phyloP scores from a whole-genome alignment of 441 rosid genomes.

The Bocquillonia castaneifolia region DNA sequence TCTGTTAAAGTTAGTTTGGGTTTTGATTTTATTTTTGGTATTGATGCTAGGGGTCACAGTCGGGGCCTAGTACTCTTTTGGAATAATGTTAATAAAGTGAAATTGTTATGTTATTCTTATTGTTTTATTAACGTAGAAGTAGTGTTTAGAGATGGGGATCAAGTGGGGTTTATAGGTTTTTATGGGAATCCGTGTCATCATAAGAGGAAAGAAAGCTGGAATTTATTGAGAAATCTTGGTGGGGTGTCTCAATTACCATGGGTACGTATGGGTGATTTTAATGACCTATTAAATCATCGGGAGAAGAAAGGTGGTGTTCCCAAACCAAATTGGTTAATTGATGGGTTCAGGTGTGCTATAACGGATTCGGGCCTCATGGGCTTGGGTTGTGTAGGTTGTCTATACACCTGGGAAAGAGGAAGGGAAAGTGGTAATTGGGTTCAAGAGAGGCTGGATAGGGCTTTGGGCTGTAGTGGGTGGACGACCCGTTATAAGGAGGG shows the following conservation, averaged over 20 bases:
- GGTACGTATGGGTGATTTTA: neutral
- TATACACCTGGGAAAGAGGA: neutral
- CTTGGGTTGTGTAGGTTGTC: neutral
- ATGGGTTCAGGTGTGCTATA: neutral
- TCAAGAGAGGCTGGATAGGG: neutral
- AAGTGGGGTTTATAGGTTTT: neutral
- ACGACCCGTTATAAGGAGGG: no score
- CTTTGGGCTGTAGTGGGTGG: neutral
- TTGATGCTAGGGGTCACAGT: neutral
- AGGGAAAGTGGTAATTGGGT: neutral
- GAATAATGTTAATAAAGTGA: neutral
- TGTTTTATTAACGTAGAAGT: neutral
- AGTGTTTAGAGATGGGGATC: neutral
- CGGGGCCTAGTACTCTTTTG: neutral
- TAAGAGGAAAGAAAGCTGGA: neutral
- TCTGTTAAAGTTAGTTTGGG: neutral
- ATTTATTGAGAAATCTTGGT: neutral
- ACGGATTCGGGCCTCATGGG: no score
- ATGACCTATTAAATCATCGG: neutral
- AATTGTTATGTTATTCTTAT: neutral
- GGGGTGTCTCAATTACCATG: neutral
- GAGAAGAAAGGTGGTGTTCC: neutral
- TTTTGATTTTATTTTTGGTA: neutral
- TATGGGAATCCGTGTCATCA: neutral
- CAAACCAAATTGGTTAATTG: neutral